These are phyloP conservation scores for Sonneratia caseolaris DNA, from an alignment of 345 rosid species.

Conservation along the genomic window DNA sequence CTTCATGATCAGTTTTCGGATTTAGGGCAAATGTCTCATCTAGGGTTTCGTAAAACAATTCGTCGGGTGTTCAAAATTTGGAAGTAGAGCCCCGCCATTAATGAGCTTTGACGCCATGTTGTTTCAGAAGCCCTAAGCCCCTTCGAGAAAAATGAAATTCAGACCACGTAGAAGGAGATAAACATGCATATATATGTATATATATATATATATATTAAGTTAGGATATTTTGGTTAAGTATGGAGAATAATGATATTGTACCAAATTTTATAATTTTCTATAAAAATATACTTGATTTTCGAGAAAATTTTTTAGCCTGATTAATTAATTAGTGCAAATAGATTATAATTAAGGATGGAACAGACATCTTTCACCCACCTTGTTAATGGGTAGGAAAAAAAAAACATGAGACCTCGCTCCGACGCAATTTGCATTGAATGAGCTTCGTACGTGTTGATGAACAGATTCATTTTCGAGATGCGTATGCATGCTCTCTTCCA, in stretches of 20 bases:
- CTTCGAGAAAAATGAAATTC: slow-evolving; percentile 17
- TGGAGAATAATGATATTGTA: too few species aligned
- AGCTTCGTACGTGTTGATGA: slow-evolving; percentile 28
- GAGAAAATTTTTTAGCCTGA: background rate
- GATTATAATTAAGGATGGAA: slow-evolving; percentile 18
- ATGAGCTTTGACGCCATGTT: slow-evolving; percentile 17
- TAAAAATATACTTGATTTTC: background rate
- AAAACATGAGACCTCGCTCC: slow-evolving; percentile 19
- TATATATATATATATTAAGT: too few species aligned
- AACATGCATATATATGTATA: too few species aligned
- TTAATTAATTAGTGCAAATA: slow-evolving; percentile 11
- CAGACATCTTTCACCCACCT: slow-evolving; percentile 46
- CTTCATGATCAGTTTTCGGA: slow-evolving; percentile 1
- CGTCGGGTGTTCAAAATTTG: background rate
- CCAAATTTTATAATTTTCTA: too few species aligned
- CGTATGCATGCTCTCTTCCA: slow-evolving; percentile 23
- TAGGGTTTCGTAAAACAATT: background rate
- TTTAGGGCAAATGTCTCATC: background rate
- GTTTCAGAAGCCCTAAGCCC: slow-evolving; percentile 27
- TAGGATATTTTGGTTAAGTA: too few species aligned
- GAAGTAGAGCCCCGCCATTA: slow-evolving; percentile 11
- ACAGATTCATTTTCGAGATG: slow-evolving; percentile 41
- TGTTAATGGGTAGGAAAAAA: slow-evolving; percentile 7
- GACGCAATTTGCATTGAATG: slow-evolving; percentile 41
- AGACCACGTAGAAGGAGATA: background rate